Evolutionary conservation across 345 rosid species (phyloP), one percentile per base, ranked within the genome.

Genomic region (Schrenkiella parvula): DNA sequence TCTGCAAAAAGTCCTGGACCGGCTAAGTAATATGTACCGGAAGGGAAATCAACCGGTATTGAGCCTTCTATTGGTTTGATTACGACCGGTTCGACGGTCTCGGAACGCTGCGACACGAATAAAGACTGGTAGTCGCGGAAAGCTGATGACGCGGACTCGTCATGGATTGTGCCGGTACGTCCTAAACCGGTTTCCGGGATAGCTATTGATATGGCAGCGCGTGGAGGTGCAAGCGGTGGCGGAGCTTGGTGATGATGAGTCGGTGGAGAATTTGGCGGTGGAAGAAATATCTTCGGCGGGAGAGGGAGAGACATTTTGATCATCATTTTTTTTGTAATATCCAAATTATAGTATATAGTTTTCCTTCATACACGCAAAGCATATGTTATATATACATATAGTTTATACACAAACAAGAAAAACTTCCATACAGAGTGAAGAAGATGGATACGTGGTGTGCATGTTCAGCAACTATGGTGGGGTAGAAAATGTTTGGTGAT

Each of bases 121-220:
- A 93, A 61, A 68, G 87, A 86, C 39, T 93, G 97, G 75, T 93
- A 93, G 81, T 90, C 98, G 82, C 92, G 90, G 58, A 86, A 93
- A 8, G 91, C 93, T 3, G 93, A 79, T 68, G 23, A 77, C 44
- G 80, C 51, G 1, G 81, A 60, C 17, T 90, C 96, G 13, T 58
- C 57, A 13, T 8, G 4, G 70, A 18, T 19, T 0, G 67, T 25
- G 56, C 39, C 23, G 28, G 60, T 47, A 29, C 51, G 66, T 37
- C 42, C 66, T 18, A 76, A 51, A 48, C 69, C 68, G 22, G 61
- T 66, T 42, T 68, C 81, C 8, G 88, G 82, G 29, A 77, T 44
- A 2, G 89, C 62, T 60, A 86, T 87, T 34, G 92, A 81, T 68
- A 84, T 80, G 15, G 85, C 91, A 53, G 65, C 79, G 0, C 84